Evolutionary conservation across 169 alveolate genomes (phyloP).

Genomic region (Plasmodium adleri): DNA sequence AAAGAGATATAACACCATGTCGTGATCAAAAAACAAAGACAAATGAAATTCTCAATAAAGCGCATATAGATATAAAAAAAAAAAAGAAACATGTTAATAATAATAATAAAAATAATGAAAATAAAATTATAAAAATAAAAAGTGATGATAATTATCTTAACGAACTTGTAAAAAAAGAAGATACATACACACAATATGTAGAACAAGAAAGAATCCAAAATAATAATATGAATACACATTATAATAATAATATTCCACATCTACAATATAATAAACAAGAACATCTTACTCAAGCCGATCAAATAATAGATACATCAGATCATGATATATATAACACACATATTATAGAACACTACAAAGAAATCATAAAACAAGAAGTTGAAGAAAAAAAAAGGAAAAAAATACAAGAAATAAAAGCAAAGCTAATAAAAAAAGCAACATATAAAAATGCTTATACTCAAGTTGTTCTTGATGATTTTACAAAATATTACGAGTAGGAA

Average conservation of each 20-base stretch:
- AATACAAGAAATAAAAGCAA: constrained; percentile 19
- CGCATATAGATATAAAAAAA: neutral
- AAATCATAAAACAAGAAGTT: constrained; percentile 17
- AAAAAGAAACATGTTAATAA: neutral
- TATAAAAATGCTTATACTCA: constrained; percentile 49
- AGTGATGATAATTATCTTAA: constrained; percentile 46
- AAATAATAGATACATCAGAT: constrained; percentile 14
- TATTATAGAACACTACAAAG: constrained; percentile 58
- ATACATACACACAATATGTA: constrained; percentile 33
- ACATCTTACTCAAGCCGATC: neutral
- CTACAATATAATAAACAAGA: too few species aligned
- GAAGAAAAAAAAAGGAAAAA: constrained; percentile 22
- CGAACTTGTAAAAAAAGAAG: constrained; percentile 33
- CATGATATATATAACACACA: constrained; percentile 29
- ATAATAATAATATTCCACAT: neutral
- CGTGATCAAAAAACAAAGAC: too few species aligned
- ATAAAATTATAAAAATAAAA: constrained; percentile 25
- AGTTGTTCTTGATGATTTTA: constrained; percentile 59
- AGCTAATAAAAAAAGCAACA: constrained; percentile 31
- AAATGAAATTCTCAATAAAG: neutral
- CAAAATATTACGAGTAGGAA: constrained; percentile 66
- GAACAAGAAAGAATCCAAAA: neutral
- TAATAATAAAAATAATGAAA: neutral
- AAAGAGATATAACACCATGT: too few species aligned
- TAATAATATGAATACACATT: constrained; percentile 1